Evolutionary conservation across 306 rosid species (phyloP), one percentile per base, ranked within the genome.

Genomic region (Pyrus communis): DNA sequence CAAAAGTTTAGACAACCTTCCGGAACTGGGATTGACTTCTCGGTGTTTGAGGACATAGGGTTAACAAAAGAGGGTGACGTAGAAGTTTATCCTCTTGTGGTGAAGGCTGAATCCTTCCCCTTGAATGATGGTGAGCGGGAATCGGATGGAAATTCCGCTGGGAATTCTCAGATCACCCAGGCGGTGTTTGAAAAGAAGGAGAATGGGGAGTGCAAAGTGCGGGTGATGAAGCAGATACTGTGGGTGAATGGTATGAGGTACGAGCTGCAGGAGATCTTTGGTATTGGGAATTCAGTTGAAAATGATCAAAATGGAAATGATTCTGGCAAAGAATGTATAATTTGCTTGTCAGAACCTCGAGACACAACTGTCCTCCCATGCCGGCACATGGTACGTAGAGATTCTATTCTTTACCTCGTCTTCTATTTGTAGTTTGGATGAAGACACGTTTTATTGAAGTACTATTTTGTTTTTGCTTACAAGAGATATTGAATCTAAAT

Each of bases 321-420:
- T 18, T 73, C 83, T 72, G 87, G 86, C 25, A 77, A 85, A 60
- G 86, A 84, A 70, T 84, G 90, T 67, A 81, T 86, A 45, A 76
- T 84, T 73, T 84, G 90, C 86, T 75, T 86, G 84, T 79, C 90
- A 31, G 86, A 84, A 68, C 87, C 90, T n/a, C 87, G 84, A 4
- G 87, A 84, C 67, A 84, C 85, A 78, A 75, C 82, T 13, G 82
- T 81, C 23, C 87, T 86, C 60, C 90, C 90, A 46, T 86, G 90
- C 81, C 86, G 90, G 72, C 90, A 84, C 77, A 86, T 84, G 90
- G 90, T 86, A 81, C 13, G 27, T 76, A 19, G 15, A 23, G 13
- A 66, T 67, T 67, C 19, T 18, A 7, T 43, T 58, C 22, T 30
- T 22, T 14, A 12, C 4, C 35, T 55, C 5, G 10, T 73, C 58